Evolutionary conservation across 192 early-diverging fungal genomes (phyloP), one percentile per base, ranked within the genome.

Genomic region (Gamsiella multidivaricata): DNA sequence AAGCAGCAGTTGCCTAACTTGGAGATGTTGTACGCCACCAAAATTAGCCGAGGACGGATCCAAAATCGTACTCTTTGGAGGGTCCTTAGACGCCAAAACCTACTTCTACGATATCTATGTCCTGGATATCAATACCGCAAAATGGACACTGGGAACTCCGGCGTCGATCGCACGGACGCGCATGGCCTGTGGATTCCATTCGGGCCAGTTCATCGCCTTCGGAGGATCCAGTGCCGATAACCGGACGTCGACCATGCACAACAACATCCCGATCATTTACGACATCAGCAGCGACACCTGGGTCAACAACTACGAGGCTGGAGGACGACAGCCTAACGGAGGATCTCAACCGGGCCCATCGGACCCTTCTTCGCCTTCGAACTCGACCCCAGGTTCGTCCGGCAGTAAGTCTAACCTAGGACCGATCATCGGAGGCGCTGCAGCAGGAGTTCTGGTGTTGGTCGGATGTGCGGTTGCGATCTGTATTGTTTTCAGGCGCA

Each of bases 51-150:
- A 61, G 5, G 73, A 78, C 23, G 73, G 73, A 7, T 67, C 65
- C 10, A 67, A 62, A 22, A 56, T 78, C 22, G 41, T 62, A 0
- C 14, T 78, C 15, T 78, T 78, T 53, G 73, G 73, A 31, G 73
- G 73, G 5, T 61, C 64, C 4, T 12, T 54, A 0, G 73, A 68
- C 28, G 25, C 22, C 7, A 57, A 23, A 4, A 63, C 36, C 3
- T 62, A 29, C 17, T 58, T 49, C 22, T 34, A 46, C 9, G 57
- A 52, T 25, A 46, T 78, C 26, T 63, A 68, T 15, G 49, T 78
- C 18, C 58, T 78, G n/a, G 65, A 78, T 36, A 45, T 78, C 2
- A 32, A 7, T 10, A 51, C 56, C 2, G 33, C 22, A 3, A 31
- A 28, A 45, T 75, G 72, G 72, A 60, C 14, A 0, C 42, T 33